Base-by-base conservation (phyloP, 306 rosid genomes). In the Casuarina cunninghamiana region DNA sequence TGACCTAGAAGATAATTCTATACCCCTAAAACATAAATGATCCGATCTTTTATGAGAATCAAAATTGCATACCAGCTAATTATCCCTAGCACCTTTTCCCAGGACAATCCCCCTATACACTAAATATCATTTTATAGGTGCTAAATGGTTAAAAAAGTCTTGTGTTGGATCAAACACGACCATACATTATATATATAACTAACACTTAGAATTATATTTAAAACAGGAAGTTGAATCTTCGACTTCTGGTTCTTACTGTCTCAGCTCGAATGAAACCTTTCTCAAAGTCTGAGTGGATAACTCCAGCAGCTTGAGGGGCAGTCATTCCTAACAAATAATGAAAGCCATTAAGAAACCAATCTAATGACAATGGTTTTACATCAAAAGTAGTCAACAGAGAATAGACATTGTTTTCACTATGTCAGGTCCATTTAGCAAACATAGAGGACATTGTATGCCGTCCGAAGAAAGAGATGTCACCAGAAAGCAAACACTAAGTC, bases 281-380 rank as follows among this genome's bases (percentile, higher is more conserved):
- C 97, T 95, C 97, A 69, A 95, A 95, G 90, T 95, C 98, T 21
- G 97, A 89, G 89, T 95, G 98, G 82, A 95, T 95, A 76, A 87
- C 93, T 86, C 98, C 98, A 86, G 98, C 97, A 76, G 97, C 98
- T 86, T 95, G 98, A 71, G 98, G 98, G 5, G 98, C 98, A 82
- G 97, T 92, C 98, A 95, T 95, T 82, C 98, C 98, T 95, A 78
- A 65, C 80, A 50, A 79, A 88, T 72, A 81, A 44, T 78, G 53
- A 19, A 71, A 43, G 66, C 21, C 73, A 73, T 42, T 87, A 63
- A 86, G 88, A 83, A 41, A 58, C 38, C 39, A 35, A 39, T 58
- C 42, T 43, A 71, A 71, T 35, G 60, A 75, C 10, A 2, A 57
- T 6, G 37, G 75, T 19, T 32, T 13, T 2, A 16, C 11, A 53